These are phyloP conservation scores for Furcasterigmium sp. DNA, from an alignment of 2,329 filamentous ascomycete genomes.

Conservation along the genomic window DNA sequence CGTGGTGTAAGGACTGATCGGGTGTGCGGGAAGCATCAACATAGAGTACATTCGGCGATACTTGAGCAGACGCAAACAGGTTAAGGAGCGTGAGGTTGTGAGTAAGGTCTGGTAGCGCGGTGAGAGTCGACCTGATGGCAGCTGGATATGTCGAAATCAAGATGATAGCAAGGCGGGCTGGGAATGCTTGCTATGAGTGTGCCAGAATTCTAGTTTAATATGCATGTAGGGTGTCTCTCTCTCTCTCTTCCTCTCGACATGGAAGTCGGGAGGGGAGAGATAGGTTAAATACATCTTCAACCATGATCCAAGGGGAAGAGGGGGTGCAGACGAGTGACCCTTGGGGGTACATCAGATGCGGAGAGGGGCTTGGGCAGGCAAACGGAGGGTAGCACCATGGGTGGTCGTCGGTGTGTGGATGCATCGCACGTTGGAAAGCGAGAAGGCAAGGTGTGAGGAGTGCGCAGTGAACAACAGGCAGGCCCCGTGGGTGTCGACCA, in stretches of 20 bases:
- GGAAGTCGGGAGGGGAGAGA: neutral
- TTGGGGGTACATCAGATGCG: neutral
- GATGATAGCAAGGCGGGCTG: neutral
- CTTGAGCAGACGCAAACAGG: no score
- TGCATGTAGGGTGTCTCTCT: neutral
- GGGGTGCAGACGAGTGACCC: neutral
- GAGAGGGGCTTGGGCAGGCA: neutral
- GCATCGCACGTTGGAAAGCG: no score
- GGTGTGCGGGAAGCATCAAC: slow-evolving; percentile 1
- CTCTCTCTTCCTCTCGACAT: neutral
- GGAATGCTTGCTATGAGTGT: neutral
- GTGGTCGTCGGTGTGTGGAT: neutral
- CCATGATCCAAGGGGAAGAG: neutral
- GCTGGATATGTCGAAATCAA: neutral
- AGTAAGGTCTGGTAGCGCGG: no score
- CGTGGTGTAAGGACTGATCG: neutral
- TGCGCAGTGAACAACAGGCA: no score
- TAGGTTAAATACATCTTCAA: neutral
- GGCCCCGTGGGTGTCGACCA: no score
- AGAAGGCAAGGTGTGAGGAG: no score
- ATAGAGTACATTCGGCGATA: neutral
- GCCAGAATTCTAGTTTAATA: neutral
- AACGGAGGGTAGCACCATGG: neutral
- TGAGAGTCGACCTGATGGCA: neutral
- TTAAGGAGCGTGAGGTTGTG: neutral